phyloP scores from a whole-genome alignment of 2,329 filamentous ascomycete genomes.

The Achaetomium macrosporum region DNA sequence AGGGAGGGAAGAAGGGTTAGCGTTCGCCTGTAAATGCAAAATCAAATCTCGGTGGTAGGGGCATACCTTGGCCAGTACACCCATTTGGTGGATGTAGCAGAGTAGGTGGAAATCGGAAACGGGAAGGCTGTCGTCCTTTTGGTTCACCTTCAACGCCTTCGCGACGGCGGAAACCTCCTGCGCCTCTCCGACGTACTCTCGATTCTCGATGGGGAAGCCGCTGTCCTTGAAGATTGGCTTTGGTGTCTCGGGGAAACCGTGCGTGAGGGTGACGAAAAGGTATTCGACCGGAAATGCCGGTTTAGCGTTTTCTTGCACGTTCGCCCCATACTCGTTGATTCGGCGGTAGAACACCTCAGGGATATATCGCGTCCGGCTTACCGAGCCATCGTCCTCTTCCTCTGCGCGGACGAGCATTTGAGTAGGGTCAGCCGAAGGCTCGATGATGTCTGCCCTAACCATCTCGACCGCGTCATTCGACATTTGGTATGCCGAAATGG shows the following conservation, averaged over 20 bases:
- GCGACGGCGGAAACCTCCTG: slow-evolving; percentile 69
- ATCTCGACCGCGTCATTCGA: slow-evolving; percentile 96
- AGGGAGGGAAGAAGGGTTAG: slow-evolving; percentile 7
- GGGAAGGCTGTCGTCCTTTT: slow-evolving; percentile 52
- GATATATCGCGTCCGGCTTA: slow-evolving; percentile 75
- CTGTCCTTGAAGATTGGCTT: slow-evolving; percentile 69
- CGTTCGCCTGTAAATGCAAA: neutral
- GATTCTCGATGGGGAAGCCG: slow-evolving; percentile 86
- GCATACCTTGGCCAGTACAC: slow-evolving; percentile 76
- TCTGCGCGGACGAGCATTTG: slow-evolving; percentile 94
- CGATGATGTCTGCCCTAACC: slow-evolving; percentile 89
- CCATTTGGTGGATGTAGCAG: slow-evolving; percentile 76
- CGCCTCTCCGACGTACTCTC: slow-evolving; percentile 75
- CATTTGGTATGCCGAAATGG: slow-evolving; percentile 87
- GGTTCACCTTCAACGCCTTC: slow-evolving; percentile 59
- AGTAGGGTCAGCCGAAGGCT: slow-evolving; percentile 86
- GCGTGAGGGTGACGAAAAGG: slow-evolving; percentile 88
- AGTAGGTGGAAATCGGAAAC: slow-evolving; percentile 93
- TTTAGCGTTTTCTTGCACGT: slow-evolving; percentile 95
- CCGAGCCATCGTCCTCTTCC: slow-evolving; percentile 70
- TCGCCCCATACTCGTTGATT: slow-evolving; percentile 94
- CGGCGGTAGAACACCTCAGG: slow-evolving; percentile 94
- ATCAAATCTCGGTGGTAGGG: neutral
- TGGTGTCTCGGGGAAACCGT: slow-evolving; percentile 82
- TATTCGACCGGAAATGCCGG: slow-evolving; percentile 96